These are phyloP conservation scores for Jaenimonas drosophilae DNA, from an alignment of 208 protist genomes.

Conservation along the genomic window DNA sequence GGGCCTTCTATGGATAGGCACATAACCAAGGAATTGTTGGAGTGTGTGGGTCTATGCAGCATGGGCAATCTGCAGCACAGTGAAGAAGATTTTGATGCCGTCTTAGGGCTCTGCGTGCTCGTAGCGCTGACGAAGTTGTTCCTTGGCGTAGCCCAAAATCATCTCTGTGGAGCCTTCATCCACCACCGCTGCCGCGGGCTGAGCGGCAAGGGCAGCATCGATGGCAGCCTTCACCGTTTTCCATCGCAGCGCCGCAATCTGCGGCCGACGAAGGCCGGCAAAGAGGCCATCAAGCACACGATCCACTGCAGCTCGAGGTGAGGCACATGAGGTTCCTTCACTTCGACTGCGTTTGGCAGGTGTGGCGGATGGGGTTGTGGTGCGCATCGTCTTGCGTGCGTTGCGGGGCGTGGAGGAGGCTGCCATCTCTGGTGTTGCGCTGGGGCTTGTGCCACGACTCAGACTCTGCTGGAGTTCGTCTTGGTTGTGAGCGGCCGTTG, in stretches of 20 bases:
- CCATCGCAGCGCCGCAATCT: constrained; percentile 54
- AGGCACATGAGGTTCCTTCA: neutral
- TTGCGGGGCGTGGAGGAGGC: no score
- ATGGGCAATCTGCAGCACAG: no score
- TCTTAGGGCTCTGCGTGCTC: constrained; percentile 19
- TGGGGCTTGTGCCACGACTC: no score
- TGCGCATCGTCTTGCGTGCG: no score
- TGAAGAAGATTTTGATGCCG: neutral
- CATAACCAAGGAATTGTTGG: no score
- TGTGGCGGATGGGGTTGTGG: neutral
- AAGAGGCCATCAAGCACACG: constrained; percentile 21
- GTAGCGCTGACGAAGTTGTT: constrained; percentile 26
- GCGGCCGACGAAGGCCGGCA: constrained; percentile 17
- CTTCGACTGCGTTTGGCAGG: neutral
- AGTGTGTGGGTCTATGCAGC: no score
- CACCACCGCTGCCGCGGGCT: neutral
- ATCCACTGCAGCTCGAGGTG: constrained; percentile 9
- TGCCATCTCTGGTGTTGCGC: no score
- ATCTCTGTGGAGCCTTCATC: no score
- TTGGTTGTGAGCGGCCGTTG: no score
- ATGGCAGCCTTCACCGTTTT: constrained; percentile 23
- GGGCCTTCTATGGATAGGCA: no score
- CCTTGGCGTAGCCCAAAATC: constrained; percentile 47
- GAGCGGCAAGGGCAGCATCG: constrained; percentile 14
- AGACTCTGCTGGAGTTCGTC: no score